A percentile compares a stretch with the other conserved stretches of the same genome.
Evolutionary conservation across 352 stramenopile species (phyloP).

Genomic region (Phytophthora ramorum): DNA sequence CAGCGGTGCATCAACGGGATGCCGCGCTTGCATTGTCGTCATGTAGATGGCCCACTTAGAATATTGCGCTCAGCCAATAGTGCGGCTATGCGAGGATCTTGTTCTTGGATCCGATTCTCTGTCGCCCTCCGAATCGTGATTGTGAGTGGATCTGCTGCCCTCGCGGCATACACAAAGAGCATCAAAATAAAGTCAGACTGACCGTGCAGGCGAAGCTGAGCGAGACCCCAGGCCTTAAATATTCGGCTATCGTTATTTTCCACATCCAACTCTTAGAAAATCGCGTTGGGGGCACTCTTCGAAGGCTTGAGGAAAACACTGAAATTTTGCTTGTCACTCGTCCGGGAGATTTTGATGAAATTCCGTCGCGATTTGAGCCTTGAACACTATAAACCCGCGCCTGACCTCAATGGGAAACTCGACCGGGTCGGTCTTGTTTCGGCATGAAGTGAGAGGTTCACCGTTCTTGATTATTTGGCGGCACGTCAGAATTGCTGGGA

Average conservation of each 20-base stretch:
- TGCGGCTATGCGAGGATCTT: constrained; percentile 2
- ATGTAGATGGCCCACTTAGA: not conserved
- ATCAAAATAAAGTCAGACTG: constrained; percentile 18
- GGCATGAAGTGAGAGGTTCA: constrained; percentile 1
- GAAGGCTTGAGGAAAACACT: constrained; percentile 3
- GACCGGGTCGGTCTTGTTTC: constrained; percentile 1
- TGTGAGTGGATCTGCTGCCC: not conserved
- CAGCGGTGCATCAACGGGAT: not conserved
- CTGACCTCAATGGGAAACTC: not conserved
- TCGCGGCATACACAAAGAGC: constrained; percentile 24
- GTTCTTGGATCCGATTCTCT: constrained; percentile 8
- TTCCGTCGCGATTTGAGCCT: constrained; percentile 6
- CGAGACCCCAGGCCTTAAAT: not conserved
- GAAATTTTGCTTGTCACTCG: not conserved
- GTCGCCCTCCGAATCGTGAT: constrained; percentile 9
- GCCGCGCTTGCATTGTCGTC: constrained; percentile 2
- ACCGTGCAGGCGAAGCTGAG: constrained; percentile 8
- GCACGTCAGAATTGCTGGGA: constrained; percentile 5
- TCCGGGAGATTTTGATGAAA: not conserved
- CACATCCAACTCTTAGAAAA: constrained; percentile 11
- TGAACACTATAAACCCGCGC: not conserved
- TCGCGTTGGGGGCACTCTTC: constrained; percentile 9
- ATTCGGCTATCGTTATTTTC: constrained; percentile 5
- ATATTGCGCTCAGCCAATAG: constrained; percentile 6
- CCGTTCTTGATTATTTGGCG: constrained; percentile 6